Evolutionary conservation across 139 green algal genomes (phyloP).

Genomic region (Chlorella sp.): DNA sequence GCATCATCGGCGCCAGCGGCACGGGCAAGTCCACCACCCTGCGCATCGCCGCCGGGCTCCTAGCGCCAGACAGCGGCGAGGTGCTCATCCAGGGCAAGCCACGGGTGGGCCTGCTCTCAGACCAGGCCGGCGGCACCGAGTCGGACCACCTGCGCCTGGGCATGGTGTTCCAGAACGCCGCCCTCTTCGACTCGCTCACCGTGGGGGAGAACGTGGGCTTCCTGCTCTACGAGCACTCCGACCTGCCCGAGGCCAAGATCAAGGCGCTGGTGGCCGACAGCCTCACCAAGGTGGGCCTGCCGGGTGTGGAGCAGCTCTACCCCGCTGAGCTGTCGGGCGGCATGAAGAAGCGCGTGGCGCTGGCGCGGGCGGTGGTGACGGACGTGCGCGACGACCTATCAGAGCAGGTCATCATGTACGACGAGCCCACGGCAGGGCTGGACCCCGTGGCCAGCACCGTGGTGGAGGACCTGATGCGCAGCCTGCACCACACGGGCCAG

Average conservation of each 20-base stretch:
- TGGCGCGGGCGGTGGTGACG: constrained; percentile 65
- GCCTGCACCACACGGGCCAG: constrained; percentile 73
- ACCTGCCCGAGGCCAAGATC: constrained; percentile 63
- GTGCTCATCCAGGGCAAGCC: constrained; percentile 73
- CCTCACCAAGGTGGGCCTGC: constrained; percentile 84
- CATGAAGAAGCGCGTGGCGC: constrained; percentile 98
- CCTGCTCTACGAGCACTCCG: constrained; percentile 88
- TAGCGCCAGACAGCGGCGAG: constrained; percentile 86
- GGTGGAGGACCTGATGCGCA: constrained; percentile 94
- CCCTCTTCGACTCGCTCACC: constrained; percentile 97
- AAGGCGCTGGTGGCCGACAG: constrained; percentile 64
- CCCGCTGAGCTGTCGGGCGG: constrained; percentile 91
- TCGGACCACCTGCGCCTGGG: constrained; percentile 59
- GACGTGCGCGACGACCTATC: constrained; percentile 18
- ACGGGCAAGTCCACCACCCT: constrained; percentile 98
- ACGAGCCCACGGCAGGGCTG: constrained; percentile 96
- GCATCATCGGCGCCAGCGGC: constrained; percentile 95
- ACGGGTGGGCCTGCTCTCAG: constrained; percentile 70
- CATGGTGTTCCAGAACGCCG: constrained; percentile 97
- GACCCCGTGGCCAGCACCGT: constrained; percentile 96
- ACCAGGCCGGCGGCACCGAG: constrained; percentile 42
- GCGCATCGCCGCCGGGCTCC: constrained; percentile 86
- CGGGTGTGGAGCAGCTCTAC: constrained; percentile 83
- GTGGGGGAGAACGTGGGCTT: constrained; percentile 95
- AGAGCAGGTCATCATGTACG: constrained; percentile 96